Evolutionary conservation across 2,329 filamentous ascomycete species (phyloP).

Genomic region (Amauroascus verrucosus): DNA sequence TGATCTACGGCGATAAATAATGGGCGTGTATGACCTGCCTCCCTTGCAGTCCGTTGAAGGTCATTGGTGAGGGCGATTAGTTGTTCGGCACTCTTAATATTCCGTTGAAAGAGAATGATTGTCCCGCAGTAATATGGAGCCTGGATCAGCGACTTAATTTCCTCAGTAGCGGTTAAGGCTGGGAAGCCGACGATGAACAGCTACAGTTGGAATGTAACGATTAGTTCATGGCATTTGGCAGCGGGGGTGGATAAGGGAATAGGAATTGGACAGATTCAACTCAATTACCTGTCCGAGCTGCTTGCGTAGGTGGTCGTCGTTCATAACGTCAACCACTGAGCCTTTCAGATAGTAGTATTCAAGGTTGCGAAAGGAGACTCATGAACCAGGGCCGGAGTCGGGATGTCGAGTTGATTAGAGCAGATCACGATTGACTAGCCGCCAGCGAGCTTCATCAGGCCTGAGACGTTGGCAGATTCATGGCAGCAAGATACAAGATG

Average conservation of each 20-base stretch:
- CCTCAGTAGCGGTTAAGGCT: conserved; percentile 29
- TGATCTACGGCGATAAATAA: conserved; percentile 39
- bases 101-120: conserved; percentile 36
- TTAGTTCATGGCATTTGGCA: background rate
- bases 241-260: background rate
- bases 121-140: conserved; percentile 33
- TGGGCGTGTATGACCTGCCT: conserved; percentile 31
- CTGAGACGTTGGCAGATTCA: too few relatives aligned
- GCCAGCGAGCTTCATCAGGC: too few relatives aligned
- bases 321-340: background rate
- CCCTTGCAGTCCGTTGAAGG: conserved; percentile 33
- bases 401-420: too few relatives aligned
- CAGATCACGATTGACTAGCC: too few relatives aligned
- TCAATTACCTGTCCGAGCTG: conserved; percentile 13
- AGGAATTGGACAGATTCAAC: background rate
- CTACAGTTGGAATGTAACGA: conserved; percentile 19
- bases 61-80: conserved; percentile 19
- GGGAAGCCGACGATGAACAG: conserved; percentile 39
- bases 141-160: conserved; percentile 36
- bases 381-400: too few relatives aligned
- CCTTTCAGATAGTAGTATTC: too few relatives aligned
- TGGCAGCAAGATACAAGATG: too few relatives aligned
- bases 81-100: conserved; percentile 32
- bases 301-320: conserved; percentile 7
- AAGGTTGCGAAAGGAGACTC: too few relatives aligned